Base-by-base conservation (phyloP, 306 rosid genomes). In the Vicia sativa region DNA sequence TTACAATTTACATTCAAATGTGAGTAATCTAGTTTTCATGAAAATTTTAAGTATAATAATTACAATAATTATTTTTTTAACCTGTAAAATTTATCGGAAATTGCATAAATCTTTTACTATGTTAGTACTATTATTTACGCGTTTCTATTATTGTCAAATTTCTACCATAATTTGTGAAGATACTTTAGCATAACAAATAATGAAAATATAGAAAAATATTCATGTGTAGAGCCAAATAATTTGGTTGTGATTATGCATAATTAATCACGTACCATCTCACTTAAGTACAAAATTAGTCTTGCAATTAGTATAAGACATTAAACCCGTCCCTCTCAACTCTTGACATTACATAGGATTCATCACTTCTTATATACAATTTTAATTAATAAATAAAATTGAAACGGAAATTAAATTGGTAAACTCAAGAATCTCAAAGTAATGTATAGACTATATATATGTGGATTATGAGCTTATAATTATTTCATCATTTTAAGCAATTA, bases 371-470 rank as follows among this genome's bases (percentile, higher is more conserved):
- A 52, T 9, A 31, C 9, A 39, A 41, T 13, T 65, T 65, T 29
- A 46, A 15, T 23, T 6, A 39, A 12, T 34, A 39, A 19, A 6
- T 18, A 1, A 62, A 37, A 35, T 10, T 7, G 12, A 25, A 64
- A 64, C 21, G 2, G 8, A 45, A 29, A 14, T 45, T 41, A 57
- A 45, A 65, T 65, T 11, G 15, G 43, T 48, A 46, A 46, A 65
- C 29, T 65, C 26, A 46, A 52, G 56, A 62, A 46, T 63, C 63
- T 26, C 21, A 59, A 31, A 34, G 8, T 61, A 61, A 39, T 11
- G 23, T 70, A 62, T 70, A 62, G 67, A 10, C 15, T 61, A 61
- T 37, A 60, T 14, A 28, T 69, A 35, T 44, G 31, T 6, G 1
- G 10, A 34, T 34, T 19, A 2, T 35, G 15, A 68, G 49, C 74